Conservation (phyloP, 2,329 filamentous ascomycete species). For the Phialocephala sp. region DNA sequence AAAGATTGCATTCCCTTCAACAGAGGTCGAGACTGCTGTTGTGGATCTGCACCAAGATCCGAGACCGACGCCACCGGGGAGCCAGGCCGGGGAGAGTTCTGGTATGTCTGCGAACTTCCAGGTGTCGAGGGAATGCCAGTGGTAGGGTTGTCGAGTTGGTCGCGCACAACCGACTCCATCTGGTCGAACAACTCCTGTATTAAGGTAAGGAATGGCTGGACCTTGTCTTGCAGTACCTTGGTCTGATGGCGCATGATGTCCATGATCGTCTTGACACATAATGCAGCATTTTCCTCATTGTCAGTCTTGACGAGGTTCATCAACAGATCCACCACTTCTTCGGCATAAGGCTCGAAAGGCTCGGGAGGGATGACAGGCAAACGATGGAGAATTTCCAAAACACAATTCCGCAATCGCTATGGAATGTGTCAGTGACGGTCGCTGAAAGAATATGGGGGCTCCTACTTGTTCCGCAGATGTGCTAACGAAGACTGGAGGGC, state of each 20-base stretch:
- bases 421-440: slow-evolving; percentile 17
- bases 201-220: slow-evolving; percentile 87
- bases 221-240: slow-evolving; percentile 79
- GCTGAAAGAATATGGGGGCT: slow-evolving; percentile 13
- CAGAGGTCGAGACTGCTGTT: slow-evolving; percentile 80
- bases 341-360: slow-evolving; percentile 84
- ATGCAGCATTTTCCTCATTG: slow-evolving; percentile 98
- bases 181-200: slow-evolving; percentile 96
- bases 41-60: slow-evolving; percentile 81
- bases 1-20: slow-evolving; percentile 98
- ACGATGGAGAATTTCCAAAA: slow-evolving; percentile 93
- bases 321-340: slow-evolving; percentile 86
- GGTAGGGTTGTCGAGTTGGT: slow-evolving; percentile 85
- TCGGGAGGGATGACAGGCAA: slow-evolving; percentile 77
- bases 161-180: slow-evolving; percentile 92
- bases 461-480: slow-evolving; percentile 86
- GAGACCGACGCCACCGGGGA: slow-evolving; percentile 85
- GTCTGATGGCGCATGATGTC: slow-evolving; percentile 94
- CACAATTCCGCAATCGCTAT: slow-evolving; percentile 87
- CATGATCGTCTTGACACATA: slow-evolving; percentile 98
- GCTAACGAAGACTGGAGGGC: slow-evolving; percentile 88
- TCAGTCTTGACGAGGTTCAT: slow-evolving; percentile 88
- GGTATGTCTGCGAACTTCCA: slow-evolving; percentile 71
- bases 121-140: slow-evolving; percentile 70
- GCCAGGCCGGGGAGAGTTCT: slow-evolving; percentile 80